Base-by-base conservation (phyloP, 2,329 filamentous ascomycete species). In the Dryadomyces sulphureus region DNA sequence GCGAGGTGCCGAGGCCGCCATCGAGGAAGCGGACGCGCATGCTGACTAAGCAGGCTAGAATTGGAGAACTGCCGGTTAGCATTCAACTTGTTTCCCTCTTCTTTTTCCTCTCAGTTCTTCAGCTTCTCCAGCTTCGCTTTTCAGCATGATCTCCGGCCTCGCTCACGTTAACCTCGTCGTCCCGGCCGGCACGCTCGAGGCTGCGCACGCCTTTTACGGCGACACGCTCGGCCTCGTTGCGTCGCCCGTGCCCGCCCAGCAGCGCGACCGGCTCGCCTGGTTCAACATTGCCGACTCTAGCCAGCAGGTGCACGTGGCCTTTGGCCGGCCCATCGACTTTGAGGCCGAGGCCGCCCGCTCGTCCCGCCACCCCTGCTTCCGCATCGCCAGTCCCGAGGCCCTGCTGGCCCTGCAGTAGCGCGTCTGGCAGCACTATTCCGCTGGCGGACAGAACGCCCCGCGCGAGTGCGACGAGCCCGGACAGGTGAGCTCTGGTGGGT, bases 1-100 rank as follows among this genome's bases (percentile, higher is more conserved):
- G 73, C 0, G 77, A 75, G 3, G 80, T 84, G 30, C 80, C 79
- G 20, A 84, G 68, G 7, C 79, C 79, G 45, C 80, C 79, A 56
- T 84, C 79, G 35, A 84, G 69, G 42, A 84, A 20, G 14, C 39
- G 45, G 17, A 49, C 40, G 21, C 8, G 6, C 7, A 12, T 12
- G 34, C 9, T 9, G 34, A 14, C 7, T 14, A 30, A 36, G 42
- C 6, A 22, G 35, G 35, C 16, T 19, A 30, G 21, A 20, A 20
- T 20, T 20, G 36, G n/a, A 19, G 36, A 30, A 32, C n/a, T n/a
- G n/a, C n/a, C n/a, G n/a, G n/a, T n/a, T n/a, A n/a, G n/a, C n/a
- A n/a, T 32, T 32, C 27, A 32, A 32, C 11, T 14, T 9, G 9
- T 32, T 4, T 21, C 9, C 20, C 40, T 32, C 8, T 30, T 21